Percentiles rank a stretch among this genome's conserved stretches.
These are phyloP conservation scores for Coemansia erecta DNA, from an alignment of 192 early-diverging fungal species.

Conservation along the genomic window DNA sequence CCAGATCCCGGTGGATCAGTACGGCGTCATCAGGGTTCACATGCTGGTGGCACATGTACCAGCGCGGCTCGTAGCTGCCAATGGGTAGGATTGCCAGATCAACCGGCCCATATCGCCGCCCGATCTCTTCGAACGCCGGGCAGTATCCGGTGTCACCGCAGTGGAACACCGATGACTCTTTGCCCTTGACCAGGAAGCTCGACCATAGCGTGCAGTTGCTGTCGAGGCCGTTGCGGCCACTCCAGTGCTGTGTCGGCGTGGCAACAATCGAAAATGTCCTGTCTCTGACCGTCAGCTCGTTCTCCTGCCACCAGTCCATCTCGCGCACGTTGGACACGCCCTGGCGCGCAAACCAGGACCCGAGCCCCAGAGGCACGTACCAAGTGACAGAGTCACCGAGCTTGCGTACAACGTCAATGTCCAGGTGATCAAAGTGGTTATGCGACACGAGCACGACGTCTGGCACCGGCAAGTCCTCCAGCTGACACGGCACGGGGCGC, in stretches of 20 bases:
- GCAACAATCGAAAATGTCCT: constrained; percentile 25
- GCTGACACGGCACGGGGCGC: constrained; percentile 64
- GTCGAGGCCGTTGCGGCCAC: constrained; percentile 62
- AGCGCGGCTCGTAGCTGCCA: constrained; percentile 80
- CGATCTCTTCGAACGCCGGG: constrained; percentile 83
- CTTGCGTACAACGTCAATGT: constrained; percentile 61
- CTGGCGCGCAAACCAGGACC: constrained; percentile 60
- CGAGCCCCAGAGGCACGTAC: constrained; percentile 80
- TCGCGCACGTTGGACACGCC: constrained; percentile 62
- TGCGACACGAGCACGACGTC: constrained; percentile 81
- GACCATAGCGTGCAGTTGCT: constrained; percentile 78
- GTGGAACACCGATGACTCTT: constrained; percentile 28
- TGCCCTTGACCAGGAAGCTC: constrained; percentile 60
- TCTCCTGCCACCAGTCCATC: constrained; percentile 78
- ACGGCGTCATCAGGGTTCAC: constrained; percentile 79
- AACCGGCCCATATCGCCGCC: constrained; percentile 65
- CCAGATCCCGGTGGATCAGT: constrained; percentile 72
- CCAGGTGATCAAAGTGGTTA: constrained; percentile 90
- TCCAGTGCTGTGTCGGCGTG: constrained; percentile 64
- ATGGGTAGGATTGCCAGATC: constrained; percentile 79
- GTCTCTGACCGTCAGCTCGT: constrained; percentile 12
- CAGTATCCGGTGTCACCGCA: constrained; percentile 86
- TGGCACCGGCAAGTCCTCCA: constrained; percentile 66
- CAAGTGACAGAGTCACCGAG: constrained; percentile 61
- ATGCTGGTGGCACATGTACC: constrained; percentile 73